These are phyloP conservation scores for Coemansia sp. DNA, from an alignment of 192 early-diverging fungal species.

Conservation along the genomic window DNA sequence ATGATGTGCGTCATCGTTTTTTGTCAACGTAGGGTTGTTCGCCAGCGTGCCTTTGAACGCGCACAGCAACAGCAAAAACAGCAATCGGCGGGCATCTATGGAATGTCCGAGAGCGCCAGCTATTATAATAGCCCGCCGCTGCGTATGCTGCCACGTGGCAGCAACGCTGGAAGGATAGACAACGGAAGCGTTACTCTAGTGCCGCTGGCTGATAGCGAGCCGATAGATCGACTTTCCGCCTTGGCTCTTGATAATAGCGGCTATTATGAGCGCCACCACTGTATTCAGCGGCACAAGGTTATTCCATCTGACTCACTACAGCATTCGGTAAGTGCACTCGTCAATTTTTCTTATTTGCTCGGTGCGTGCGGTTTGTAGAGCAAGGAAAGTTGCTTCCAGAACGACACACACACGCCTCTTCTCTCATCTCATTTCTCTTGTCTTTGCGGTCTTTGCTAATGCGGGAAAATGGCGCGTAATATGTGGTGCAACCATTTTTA, in stretches of 20 bases:
- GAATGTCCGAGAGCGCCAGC: conserved; percentile 5
- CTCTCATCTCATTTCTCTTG: too few species aligned
- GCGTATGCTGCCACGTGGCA: too few species aligned
- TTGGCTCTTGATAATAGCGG: conserved; percentile 38
- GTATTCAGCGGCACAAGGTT: conserved; percentile 51
- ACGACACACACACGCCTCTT: too few species aligned
- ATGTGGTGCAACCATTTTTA: too few species aligned
- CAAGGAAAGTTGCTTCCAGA: not conserved
- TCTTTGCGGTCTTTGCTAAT: too few species aligned
- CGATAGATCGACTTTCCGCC: conserved; percentile 32
- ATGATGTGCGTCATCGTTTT: not conserved
- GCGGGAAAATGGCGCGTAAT: too few species aligned
- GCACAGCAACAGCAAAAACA: conserved; percentile 27
- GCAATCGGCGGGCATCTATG: not conserved
- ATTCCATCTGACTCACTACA: conserved; percentile 45
- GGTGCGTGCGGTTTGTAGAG: not conserved
- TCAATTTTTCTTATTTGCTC: not conserved
- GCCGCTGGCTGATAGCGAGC: conserved; percentile 24
- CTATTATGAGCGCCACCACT: conserved; percentile 42
- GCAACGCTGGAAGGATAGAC: not conserved
- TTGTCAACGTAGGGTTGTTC: conserved; percentile 31
- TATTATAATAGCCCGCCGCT: conserved; percentile 6
- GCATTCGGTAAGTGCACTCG: conserved; percentile 33
- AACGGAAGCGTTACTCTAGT: conserved; percentile 7
- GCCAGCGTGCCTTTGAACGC: conserved; percentile 30